phyloP scores from a whole-genome alignment of 2,329 filamentous ascomycete genomes.

The Fonsecaea erecta region DNA sequence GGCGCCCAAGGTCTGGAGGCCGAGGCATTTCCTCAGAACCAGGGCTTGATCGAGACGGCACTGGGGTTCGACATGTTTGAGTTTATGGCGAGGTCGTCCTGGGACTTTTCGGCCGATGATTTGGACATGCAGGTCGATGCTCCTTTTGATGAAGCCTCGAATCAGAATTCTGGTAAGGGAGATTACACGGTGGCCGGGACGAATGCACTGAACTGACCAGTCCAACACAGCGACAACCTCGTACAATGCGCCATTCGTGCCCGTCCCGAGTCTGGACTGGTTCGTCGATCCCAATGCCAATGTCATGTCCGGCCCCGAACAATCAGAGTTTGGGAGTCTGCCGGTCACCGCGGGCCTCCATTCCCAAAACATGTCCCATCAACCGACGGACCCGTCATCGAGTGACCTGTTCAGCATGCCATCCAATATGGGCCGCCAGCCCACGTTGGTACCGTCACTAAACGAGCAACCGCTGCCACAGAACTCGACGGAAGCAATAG shows the following conservation, averaged over 20 bases:
- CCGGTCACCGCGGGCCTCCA: not conserved
- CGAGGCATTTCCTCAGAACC: slow-evolving; percentile 15
- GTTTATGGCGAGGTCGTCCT: slow-evolving; percentile 31
- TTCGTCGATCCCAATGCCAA: slow-evolving; percentile 42
- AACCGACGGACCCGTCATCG: not conserved
- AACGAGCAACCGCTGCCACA: not conserved
- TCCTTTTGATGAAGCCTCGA: slow-evolving; percentile 60
- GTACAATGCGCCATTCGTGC: slow-evolving; percentile 69
- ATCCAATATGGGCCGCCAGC: not conserved
- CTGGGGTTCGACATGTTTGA: slow-evolving; percentile 28
- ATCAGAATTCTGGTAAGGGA: slow-evolving; percentile 39
- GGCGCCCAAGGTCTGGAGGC: not conserved
- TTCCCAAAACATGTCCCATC: not conserved
- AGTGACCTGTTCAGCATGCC: not conserved
- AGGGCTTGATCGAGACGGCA: slow-evolving; percentile 16
- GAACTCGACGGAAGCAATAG: not conserved
- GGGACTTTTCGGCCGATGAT: slow-evolving; percentile 19
- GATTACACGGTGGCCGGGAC: not conserved
- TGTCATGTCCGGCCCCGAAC: not conserved
- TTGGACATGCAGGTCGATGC: slow-evolving; percentile 4
- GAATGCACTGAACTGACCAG: not conserved
- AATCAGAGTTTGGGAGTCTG: not conserved
- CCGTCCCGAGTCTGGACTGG: slow-evolving; percentile 67
- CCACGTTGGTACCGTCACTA: not conserved
- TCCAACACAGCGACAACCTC: slow-evolving; percentile 54